Percentiles rank a stretch among this genome's conserved stretches.
phyloP scores from a whole-genome alignment of 305 asterid species.

The Plantago lanceolata region DNA sequence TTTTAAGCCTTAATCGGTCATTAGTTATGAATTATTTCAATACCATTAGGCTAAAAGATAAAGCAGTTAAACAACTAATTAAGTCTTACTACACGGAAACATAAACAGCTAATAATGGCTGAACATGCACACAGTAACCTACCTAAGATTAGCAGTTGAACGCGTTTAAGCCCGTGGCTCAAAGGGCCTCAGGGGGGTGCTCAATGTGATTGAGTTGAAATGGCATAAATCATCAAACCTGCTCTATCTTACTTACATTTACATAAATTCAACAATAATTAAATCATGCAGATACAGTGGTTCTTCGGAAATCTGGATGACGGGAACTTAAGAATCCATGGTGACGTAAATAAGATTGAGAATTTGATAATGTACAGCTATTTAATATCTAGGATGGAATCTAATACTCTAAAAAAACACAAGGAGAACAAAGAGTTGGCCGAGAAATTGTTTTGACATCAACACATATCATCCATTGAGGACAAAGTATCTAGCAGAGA shows the following conservation, averaged over 20 bases:
- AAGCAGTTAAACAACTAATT: constrained; percentile 10
- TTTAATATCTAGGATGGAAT: constrained; percentile 66
- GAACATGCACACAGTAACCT: constrained; percentile 35
- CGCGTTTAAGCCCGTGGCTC: constrained; percentile 46
- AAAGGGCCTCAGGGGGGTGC: constrained; percentile 39
- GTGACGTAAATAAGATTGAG: constrained; percentile 54
- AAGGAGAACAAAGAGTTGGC: constrained; percentile 9
- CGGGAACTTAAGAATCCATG: constrained; percentile 27
- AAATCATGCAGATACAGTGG: constrained; percentile 35
- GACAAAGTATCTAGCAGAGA: constrained; percentile 47
- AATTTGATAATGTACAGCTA: constrained; percentile 44
- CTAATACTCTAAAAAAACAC: constrained; percentile 27
- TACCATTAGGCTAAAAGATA: constrained; percentile 18
- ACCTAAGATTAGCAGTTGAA: constrained; percentile 31
- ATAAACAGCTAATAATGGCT: constrained; percentile 29
- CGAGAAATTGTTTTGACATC: constrained; percentile 19
- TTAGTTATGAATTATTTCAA: constrained; percentile 21
- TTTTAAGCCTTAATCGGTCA: constrained; percentile 21
- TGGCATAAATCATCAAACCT: not conserved
- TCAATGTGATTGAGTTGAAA: constrained; percentile 43
- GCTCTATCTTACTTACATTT: not conserved
- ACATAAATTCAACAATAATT: not conserved
- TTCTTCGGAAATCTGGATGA: constrained; percentile 43
- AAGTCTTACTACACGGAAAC: constrained; percentile 19
- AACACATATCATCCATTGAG: constrained; percentile 22